Conservation (phyloP, 2,329 filamentous ascomycete species). For the Hymenoscyphus fructigenus region DNA sequence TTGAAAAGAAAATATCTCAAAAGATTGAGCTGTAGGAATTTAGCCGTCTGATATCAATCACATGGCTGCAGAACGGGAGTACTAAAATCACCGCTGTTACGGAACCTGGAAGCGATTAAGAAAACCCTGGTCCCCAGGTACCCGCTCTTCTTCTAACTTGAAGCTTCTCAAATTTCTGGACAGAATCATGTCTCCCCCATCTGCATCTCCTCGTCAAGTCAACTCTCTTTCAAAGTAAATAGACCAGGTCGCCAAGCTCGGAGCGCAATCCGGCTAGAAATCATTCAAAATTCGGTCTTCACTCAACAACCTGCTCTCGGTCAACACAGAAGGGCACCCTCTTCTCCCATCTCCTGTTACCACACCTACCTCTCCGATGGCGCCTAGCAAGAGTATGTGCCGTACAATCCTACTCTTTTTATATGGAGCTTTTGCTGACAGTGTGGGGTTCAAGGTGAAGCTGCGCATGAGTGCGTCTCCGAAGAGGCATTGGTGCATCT, state of each 20-base stretch:
- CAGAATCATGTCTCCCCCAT: constrained; percentile 19
- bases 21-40: background rate
- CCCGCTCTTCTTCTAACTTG: background rate
- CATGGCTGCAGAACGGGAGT: background rate
- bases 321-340: constrained; percentile 28
- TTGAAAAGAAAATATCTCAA: background rate
- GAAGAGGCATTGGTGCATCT: constrained; percentile 89
- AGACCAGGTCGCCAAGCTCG: constrained; percentile 32
- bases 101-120: background rate
- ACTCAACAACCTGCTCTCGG: constrained; percentile 27
- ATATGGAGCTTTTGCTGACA: constrained; percentile 7
- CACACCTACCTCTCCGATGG: constrained; percentile 38
- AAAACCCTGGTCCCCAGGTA: background rate
- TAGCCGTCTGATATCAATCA: background rate
- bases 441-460: constrained; percentile 43
- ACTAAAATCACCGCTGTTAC: background rate
- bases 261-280: constrained; percentile 32
- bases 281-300: constrained; percentile 31
- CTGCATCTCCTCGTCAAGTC: constrained; percentile 6
- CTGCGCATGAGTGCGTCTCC: constrained; percentile 72
- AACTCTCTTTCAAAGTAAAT: background rate
- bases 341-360: constrained; percentile 34
- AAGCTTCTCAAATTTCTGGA: background rate
- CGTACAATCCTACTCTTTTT: background rate
- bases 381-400: constrained; percentile 40